Evolutionary conservation across 2,329 filamentous ascomycete species (phyloP).

Genomic region (Botrytis tulipae): DNA sequence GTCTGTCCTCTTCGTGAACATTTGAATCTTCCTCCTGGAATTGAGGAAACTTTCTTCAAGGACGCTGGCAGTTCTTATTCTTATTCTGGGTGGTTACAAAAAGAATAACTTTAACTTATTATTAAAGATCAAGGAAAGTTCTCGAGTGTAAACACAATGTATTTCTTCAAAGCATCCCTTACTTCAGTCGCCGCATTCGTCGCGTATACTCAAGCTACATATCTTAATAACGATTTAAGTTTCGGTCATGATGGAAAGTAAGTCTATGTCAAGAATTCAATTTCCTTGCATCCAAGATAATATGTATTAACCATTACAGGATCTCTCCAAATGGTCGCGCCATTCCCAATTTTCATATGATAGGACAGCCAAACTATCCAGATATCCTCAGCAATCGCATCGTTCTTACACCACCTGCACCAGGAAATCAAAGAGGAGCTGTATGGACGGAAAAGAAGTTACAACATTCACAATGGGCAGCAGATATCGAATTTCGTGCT

Average conservation of each 20-base stretch:
- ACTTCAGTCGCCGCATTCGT: conserved; percentile 33
- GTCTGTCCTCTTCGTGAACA: conserved; percentile 8
- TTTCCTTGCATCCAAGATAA: neutral
- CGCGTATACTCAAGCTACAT: conserved; percentile 35
- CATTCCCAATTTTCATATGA: conserved; percentile 37
- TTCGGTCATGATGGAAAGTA: conserved; percentile 48
- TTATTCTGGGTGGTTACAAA: neutral
- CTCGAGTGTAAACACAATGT: conserved; percentile 5
- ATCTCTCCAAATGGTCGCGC: conserved; percentile 37
- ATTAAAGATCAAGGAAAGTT: neutral
- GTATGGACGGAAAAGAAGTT: conserved; percentile 72
- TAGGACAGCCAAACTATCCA: conserved; percentile 50
- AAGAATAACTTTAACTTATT: neutral
- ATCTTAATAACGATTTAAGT: conserved; percentile 38
- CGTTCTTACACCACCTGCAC: conserved; percentile 84
- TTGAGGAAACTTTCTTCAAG: conserved; percentile 7
- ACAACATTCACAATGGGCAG: conserved; percentile 69
- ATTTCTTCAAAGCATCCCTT: conserved; percentile 27
- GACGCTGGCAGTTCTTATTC: conserved; percentile 20
- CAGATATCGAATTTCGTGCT: conserved; percentile 83
- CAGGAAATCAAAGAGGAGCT: conserved; percentile 80
- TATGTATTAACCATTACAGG: conserved; percentile 26
- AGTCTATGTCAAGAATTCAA: conserved; percentile 20
- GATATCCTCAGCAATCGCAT: conserved; percentile 82
- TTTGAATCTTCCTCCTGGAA: conserved; percentile 5